Percentiles rank a stretch among this genome's conserved stretches.
Evolutionary conservation across 2,329 filamentous ascomycete species (phyloP).

Genomic region (Apiospora aurea): DNA sequence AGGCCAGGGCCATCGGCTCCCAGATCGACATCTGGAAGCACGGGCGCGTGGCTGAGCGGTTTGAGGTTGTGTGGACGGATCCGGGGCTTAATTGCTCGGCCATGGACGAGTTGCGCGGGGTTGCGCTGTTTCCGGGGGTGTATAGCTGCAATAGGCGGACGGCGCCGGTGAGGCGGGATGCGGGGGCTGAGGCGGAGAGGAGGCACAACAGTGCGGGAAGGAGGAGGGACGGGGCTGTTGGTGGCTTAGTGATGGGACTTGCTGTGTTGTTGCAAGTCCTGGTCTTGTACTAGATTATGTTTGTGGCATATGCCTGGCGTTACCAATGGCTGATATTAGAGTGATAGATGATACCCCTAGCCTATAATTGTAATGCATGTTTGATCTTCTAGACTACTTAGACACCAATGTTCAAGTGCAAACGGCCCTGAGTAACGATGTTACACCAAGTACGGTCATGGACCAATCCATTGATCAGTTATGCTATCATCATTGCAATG

Average conservation of each 20-base stretch:
- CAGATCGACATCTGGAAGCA: background rate
- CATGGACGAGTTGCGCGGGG: constrained; percentile 13
- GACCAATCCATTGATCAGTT: no score
- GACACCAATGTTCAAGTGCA: background rate
- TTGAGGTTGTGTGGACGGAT: background rate
- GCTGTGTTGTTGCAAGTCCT: background rate
- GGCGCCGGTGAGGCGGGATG: constrained; percentile 20
- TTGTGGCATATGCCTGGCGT: no score
- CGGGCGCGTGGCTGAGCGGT: constrained; percentile 17
- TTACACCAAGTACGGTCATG: no score
- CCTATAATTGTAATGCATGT: background rate
- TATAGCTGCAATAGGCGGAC: constrained; percentile 16
- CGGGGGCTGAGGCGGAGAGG: background rate
- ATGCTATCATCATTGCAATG: background rate
- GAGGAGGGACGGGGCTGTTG: background rate
- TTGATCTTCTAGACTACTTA: background rate
- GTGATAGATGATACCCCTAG: background rate
- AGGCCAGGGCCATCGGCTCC: no score
- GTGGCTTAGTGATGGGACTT: background rate
- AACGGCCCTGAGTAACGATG: no score
- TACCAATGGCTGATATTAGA: background rate
- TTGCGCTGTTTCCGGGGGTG: constrained; percentile 12
- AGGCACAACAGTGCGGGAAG: background rate
- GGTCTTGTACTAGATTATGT: background rate
- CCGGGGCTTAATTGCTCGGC: background rate